These are phyloP conservation scores for Cenchrus fungigraminus DNA, from an alignment of 176 grass and related monocot species.

Conservation along the genomic window DNA sequence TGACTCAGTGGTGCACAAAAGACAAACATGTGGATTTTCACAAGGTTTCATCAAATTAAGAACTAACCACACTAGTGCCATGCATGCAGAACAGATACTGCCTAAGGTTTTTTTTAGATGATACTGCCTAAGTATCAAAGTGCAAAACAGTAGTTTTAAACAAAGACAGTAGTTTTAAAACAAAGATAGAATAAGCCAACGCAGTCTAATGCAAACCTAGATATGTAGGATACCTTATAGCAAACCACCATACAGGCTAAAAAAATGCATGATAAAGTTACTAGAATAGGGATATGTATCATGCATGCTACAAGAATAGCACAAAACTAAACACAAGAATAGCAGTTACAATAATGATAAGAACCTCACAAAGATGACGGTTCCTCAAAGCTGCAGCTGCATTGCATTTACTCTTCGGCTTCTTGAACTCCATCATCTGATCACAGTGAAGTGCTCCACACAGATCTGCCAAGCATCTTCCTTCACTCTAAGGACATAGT, in stretches of 20 bases:
- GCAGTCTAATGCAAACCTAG: background rate
- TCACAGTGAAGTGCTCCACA: conserved; percentile 94
- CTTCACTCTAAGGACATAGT: conserved; percentile 61
- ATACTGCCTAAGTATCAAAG: conserved; percentile 2
- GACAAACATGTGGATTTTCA: conserved; percentile 6
- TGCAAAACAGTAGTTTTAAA: conserved; percentile 7
- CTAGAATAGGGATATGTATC: background rate
- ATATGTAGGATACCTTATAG: background rate
- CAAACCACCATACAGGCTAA: background rate
- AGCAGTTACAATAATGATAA: conserved; percentile 32
- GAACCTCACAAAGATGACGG: conserved; percentile 96
- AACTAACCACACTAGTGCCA: background rate
- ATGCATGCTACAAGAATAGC: conserved; percentile 19
- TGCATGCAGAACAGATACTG: conserved; percentile 1
- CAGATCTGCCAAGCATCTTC: conserved; percentile 90
- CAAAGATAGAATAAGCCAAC: background rate
- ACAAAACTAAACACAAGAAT: conserved; percentile 15
- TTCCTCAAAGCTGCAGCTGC: conserved; percentile 80
- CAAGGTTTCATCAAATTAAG: background rate
- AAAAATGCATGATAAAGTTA: conserved; percentile 8
- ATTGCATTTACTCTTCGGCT: conserved; percentile 94
- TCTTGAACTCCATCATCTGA: conserved; percentile 76
- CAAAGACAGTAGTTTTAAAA: conserved; percentile 7
- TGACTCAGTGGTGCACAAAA: background rate
- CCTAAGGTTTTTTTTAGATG: background rate